Conservation (phyloP, 129 eudicot species). For the Ambrosia artemisiifolia region DNA sequence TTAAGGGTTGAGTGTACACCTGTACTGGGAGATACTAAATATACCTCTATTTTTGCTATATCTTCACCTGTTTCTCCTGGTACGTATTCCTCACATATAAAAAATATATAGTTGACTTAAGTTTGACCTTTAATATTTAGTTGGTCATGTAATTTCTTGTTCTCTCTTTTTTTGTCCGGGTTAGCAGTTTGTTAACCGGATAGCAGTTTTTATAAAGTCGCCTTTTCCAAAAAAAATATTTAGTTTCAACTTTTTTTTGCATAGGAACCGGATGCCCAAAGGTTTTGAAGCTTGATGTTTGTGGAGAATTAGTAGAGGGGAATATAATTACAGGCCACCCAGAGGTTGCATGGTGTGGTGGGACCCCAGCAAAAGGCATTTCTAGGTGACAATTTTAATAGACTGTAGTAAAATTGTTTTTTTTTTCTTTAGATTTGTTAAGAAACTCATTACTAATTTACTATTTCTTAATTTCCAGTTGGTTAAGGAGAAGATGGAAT, state of each 20-base stretch:
- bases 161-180: no score
- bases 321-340: slow-evolving; percentile 66
- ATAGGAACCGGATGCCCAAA: slow-evolving; percentile 89
- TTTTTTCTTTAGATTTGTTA: not conserved
- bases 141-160: no score
- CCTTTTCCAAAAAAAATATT: not conserved
- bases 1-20: slow-evolving; percentile 94
- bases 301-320: slow-evolving; percentile 91
- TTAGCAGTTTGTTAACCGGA: no score
- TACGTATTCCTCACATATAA: slow-evolving; percentile 17
- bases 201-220: no score
- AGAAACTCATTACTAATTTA: not conserved
- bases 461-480: slow-evolving; percentile 38
- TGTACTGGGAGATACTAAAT: slow-evolving; percentile 63
- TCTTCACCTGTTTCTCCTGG: slow-evolving; percentile 85
- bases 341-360: slow-evolving; percentile 99
- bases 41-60: slow-evolving; percentile 75
- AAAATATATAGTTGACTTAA: not conserved
- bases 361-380: slow-evolving; percentile 92
- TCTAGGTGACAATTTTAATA: slow-evolving; percentile 57
- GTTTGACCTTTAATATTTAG: not conserved
- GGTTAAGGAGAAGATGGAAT: slow-evolving; percentile 96
- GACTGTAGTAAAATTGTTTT: slow-evolving; percentile 2
- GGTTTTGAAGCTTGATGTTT: slow-evolving; percentile 85
- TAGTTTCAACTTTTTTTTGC: slow-evolving; percentile 17